phyloP scores from a whole-genome alignment of 2,329 filamentous ascomycete species.

The Allantophomopsis cytisporea region DNA sequence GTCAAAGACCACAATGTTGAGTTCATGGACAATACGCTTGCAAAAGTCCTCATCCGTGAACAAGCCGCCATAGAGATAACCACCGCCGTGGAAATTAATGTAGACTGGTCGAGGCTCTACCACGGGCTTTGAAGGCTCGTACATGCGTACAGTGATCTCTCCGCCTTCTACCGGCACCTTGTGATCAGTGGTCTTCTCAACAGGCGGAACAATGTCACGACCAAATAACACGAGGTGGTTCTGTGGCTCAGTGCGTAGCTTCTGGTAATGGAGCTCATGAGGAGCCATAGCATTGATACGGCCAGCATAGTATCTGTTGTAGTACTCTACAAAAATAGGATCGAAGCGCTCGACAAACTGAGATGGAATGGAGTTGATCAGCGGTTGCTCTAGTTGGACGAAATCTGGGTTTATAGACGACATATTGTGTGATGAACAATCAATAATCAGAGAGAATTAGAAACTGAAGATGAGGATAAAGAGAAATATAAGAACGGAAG shows the following conservation, averaged over 20 bases:
- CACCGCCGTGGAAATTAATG: slow-evolving; percentile 8
- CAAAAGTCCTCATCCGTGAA: not conserved
- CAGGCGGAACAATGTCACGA: slow-evolving; percentile 20
- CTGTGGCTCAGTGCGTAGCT: slow-evolving; percentile 22
- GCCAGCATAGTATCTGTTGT: slow-evolving; percentile 25
- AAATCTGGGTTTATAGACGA: no score
- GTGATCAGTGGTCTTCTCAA: slow-evolving; percentile 24
- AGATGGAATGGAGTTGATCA: slow-evolving; percentile 25
- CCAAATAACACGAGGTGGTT: slow-evolving; percentile 22
- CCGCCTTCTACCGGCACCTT: slow-evolving; percentile 23
- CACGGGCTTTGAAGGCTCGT: slow-evolving; percentile 18
- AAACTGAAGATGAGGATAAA: no score
- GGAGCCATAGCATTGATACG: slow-evolving; percentile 18
- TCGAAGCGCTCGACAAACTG: slow-evolving; percentile 23
- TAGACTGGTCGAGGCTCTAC: slow-evolving; percentile 21
- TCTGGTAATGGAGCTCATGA: slow-evolving; percentile 19
- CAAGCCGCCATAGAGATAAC: not conserved
- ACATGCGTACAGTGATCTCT: slow-evolving; percentile 24
- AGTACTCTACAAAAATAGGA: slow-evolving; percentile 24
- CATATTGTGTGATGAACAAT: no score
- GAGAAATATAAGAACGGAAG: no score
- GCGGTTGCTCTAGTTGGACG: slow-evolving; percentile 15
- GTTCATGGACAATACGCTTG: not conserved
- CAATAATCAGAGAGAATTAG: no score
- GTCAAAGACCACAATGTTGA: not conserved